Base-by-base conservation (phyloP, 2,329 filamentous ascomycete species). In the Talaromyces sp. region DNA sequence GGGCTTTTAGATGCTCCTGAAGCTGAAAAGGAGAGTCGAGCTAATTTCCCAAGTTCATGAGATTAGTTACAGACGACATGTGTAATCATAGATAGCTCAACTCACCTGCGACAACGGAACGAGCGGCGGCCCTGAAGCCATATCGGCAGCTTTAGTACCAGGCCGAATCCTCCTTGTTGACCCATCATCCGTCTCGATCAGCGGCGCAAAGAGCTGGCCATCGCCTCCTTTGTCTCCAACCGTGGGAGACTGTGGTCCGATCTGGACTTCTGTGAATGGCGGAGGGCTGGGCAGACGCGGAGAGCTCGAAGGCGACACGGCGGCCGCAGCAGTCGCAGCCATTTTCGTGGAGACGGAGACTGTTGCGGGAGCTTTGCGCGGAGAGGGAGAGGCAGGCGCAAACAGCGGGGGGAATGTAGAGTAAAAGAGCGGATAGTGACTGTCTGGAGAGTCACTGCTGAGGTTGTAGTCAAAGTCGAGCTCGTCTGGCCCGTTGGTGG, bases 1-100 rank as follows among this genome's bases (percentile, higher is more conserved):
- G 86, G 40, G 95, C 92, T 77, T 96, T 94, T 63, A 99, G 89
- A 75, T 99, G 94, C 80, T 99, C 95, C 78, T 97, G 96, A 19
- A 98, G 87, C 78, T 97, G 95, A 77, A 98, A 99, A 53, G 95
- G 91, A 25, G 94, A 98, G 76, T 99, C 93, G 70, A 99, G 92
- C 91, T 97, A 65, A 60, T 15, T 1, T 15, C 15, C 29, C 15
- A 47, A 45, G n/a, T n/a, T 36, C 54, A 11, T 51, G 58, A 45
- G 47, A 59, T 56, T 15, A 56, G 53, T 22, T 22, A 36, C 53
- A 22, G n/a, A 17, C 17, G 10, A 36, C 31, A 22, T 36, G 29
- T 22, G 29, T 22, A n/a, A 25, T 38, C n/a, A 2, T 38, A 36
- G 3, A 53, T 25, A 29, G 29, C 49, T 36, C 61, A 65, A 77